phyloP scores from a whole-genome alignment of 169 alveolate species.

The Amoebophrya sp. region DNA sequence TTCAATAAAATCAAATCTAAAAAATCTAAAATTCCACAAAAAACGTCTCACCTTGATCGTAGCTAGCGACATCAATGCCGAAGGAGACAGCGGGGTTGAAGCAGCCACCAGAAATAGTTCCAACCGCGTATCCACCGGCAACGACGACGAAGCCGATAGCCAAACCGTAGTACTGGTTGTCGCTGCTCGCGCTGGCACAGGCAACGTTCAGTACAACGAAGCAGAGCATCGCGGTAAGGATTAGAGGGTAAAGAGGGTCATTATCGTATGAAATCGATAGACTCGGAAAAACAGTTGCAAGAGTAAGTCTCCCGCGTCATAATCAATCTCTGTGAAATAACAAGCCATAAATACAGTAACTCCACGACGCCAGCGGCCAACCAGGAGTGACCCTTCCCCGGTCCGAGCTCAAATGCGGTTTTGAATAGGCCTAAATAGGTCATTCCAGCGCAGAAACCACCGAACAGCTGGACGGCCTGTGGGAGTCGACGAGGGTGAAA shows the following conservation, averaged over 20 bases:
- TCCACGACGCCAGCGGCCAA: conserved; percentile 39
- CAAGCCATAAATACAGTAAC: conserved; percentile 42
- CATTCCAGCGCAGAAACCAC: conserved; percentile 35
- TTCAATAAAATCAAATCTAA: too few species aligned
- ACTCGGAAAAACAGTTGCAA: too few species aligned
- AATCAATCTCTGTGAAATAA: too few species aligned
- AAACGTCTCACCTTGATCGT: background rate
- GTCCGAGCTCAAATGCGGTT: conserved; percentile 33
- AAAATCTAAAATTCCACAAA: too few species aligned
- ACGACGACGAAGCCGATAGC: conserved; percentile 42
- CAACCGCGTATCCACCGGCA: conserved; percentile 44
- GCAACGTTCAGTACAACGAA: conserved; percentile 43
- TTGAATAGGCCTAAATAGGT: conserved; percentile 40
- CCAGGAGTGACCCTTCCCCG: conserved; percentile 39
- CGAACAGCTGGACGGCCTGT: conserved; percentile 22
- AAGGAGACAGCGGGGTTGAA: conserved; percentile 48
- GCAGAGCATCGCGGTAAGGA: conserved; percentile 42
- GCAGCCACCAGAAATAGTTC: conserved; percentile 41
- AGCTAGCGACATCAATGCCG: conserved; percentile 44
- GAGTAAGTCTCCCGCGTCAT: too few species aligned
- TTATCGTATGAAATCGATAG: too few species aligned
- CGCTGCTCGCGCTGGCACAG: conserved; percentile 29
- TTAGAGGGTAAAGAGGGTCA: too few species aligned
- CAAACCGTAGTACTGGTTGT: conserved; percentile 44
- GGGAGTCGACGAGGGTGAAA: background rate